Evolutionary conservation across 805 yeast genomes (phyloP).

Genomic region (Wickerhamiella sergipiensis): DNA sequence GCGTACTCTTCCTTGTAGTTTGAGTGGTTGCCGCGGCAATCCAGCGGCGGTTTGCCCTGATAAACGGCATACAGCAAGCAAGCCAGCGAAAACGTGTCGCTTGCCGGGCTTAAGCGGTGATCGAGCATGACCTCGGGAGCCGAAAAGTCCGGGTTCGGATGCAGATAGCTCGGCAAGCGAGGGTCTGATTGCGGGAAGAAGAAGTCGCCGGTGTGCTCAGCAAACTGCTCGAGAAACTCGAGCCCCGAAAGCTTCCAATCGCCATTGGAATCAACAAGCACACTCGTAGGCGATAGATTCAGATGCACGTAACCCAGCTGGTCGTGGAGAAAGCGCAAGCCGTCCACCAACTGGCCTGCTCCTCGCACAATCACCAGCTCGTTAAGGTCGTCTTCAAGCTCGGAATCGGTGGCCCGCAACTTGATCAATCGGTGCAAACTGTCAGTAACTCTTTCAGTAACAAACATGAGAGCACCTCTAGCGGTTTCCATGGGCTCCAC

Average conservation of each 20-base stretch:
- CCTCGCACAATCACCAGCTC: conserved; percentile 72
- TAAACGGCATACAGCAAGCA: conserved; percentile 60
- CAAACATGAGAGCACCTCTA: conserved; percentile 63
- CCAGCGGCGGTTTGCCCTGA: conserved; percentile 33
- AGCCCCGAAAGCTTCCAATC: conserved; percentile 92
- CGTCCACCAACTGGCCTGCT: conserved; percentile 60
- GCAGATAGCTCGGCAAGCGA: conserved; percentile 58
- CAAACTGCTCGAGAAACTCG: conserved; percentile 35
- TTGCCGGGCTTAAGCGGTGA: conserved; percentile 44
- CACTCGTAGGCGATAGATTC: conserved; percentile 63
- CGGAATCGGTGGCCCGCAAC: conserved; percentile 19
- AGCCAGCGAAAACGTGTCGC: conserved; percentile 80
- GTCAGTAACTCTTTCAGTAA: conserved; percentile 61
- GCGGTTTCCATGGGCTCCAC: conserved; percentile 87
- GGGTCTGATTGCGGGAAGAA: conserved; percentile 62
- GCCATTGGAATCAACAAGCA: conserved; percentile 60
- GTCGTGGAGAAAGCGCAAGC: conserved; percentile 69
- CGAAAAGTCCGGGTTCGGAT: conserved; percentile 54
- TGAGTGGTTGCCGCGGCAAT: conserved; percentile 39
- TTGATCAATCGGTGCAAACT: conserved; percentile 35
- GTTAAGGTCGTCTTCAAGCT: conserved; percentile 38
- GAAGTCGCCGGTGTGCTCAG: conserved; percentile 41
- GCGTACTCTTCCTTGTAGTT: conserved; percentile 35
- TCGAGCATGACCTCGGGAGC: conserved; percentile 78
- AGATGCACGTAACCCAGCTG: conserved; percentile 63